A percentile compares a stretch with the other conserved stretches of the same genome.
phyloP scores from a whole-genome alignment of 768 basidiomycete genomes.

The Tricholoma sp. region DNA sequence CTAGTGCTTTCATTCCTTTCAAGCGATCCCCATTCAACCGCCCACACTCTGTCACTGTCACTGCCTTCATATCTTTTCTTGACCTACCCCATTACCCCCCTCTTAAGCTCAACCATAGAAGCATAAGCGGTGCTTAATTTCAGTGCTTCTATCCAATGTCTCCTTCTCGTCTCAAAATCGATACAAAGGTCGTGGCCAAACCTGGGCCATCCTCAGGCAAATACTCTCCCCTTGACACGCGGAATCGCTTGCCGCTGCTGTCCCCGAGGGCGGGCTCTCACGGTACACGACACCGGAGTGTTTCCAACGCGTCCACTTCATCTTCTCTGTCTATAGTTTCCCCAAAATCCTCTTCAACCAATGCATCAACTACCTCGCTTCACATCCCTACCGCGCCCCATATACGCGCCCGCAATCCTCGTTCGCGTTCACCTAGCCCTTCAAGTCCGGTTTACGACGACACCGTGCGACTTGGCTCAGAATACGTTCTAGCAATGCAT shows the following conservation, averaged over 20 bases:
- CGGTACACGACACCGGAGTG: conserved; percentile 38
- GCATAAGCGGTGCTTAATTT: not conserved
- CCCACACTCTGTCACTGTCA: too few relatives aligned
- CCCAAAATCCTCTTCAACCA: conserved; percentile 50
- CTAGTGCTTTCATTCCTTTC: not conserved
- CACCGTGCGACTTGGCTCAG: conserved; percentile 43
- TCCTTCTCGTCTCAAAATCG: conserved; percentile 42
- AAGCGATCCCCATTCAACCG: not conserved
- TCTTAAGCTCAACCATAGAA: not conserved
- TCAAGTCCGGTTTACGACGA: conserved; percentile 42
- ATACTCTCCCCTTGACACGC: conserved; percentile 20
- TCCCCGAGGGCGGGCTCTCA: conserved; percentile 29
- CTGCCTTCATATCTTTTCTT: too few relatives aligned
- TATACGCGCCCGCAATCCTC: conserved; percentile 13
- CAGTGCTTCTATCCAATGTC: conserved; percentile 30
- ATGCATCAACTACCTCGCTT: conserved; percentile 48
- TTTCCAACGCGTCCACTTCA: conserved; percentile 51
- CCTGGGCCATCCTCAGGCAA: conserved; percentile 27
- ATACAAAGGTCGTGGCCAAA: conserved; percentile 35
- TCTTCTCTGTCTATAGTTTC: conserved; percentile 55
- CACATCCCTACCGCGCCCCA: conserved; percentile 27
- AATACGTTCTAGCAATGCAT: conserved; percentile 89
- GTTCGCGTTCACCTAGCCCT: conserved; percentile 36
- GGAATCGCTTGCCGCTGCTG: conserved; percentile 26
- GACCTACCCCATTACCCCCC: not conserved